phyloP scores from a whole-genome alignment of 345 rosid species.

The Sonneratia alba region DNA sequence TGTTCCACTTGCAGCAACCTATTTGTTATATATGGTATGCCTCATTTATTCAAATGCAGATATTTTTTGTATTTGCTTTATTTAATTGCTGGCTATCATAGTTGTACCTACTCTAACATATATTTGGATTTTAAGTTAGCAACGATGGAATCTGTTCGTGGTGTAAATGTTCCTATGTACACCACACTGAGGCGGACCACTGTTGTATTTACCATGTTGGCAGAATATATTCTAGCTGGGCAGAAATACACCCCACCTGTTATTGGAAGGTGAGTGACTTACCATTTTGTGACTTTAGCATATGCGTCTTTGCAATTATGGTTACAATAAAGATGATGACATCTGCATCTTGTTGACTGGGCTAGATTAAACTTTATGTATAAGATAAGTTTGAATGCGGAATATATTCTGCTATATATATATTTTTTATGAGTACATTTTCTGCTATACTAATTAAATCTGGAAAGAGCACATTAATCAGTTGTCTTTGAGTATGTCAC shows the following conservation, averaged over 20 bases:
- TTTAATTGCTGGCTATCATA: background rate
- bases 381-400: background rate
- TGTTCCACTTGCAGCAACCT: slow-evolving; percentile 64
- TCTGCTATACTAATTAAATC: too few species aligned
- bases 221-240: slow-evolving; percentile 74
- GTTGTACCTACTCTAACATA: slow-evolving; percentile 7
- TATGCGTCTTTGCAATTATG: background rate
- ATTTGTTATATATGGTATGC: slow-evolving; percentile 89
- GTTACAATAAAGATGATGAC: background rate
- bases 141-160: slow-evolving; percentile 88
- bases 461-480: too few species aligned
- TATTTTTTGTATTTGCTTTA: background rate
- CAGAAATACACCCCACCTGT: slow-evolving; percentile 63
- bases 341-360: background rate
- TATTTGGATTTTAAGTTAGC: slow-evolving; percentile 54
- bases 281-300: background rate
- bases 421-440: too few species aligned
- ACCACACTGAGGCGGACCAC: slow-evolving; percentile 97
- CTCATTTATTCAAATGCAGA: slow-evolving; percentile 4
- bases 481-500: too few species aligned
- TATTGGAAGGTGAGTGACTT: slow-evolving; percentile 51
- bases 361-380: background rate
- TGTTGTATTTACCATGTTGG: slow-evolving; percentile 83
- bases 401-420: background rate
- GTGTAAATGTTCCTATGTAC: slow-evolving; percentile 99